Evolutionary conservation across 2,329 filamentous ascomycete species (phyloP).

Genomic region (Trichophyton rubrum): DNA sequence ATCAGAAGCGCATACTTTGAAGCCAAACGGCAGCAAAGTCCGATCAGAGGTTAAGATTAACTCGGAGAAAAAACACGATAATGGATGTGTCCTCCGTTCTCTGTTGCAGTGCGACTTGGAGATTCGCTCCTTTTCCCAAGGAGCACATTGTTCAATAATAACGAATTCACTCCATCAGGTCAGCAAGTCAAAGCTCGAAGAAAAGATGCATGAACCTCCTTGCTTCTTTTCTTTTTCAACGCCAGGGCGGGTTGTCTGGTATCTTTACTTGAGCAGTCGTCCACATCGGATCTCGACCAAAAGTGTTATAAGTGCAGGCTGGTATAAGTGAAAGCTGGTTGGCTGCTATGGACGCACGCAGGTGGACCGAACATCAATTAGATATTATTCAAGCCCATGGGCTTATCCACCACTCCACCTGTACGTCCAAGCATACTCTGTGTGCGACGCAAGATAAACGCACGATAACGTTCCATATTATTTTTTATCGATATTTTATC

Average conservation of each 20-base stretch:
- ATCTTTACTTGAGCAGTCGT: background rate
- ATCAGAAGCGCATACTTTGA: background rate
- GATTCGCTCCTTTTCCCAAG: background rate
- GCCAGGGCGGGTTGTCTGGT: background rate
- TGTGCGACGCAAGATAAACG: background rate
- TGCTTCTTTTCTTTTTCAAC: background rate
- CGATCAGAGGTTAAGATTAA: conserved; percentile 1
- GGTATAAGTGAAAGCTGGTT: background rate
- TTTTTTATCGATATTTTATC: background rate
- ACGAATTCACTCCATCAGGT: background rate
- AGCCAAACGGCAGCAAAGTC: background rate
- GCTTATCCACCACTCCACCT: background rate
- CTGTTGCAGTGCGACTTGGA: background rate
- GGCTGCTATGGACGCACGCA: background rate
- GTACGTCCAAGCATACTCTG: background rate
- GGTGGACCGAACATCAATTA: background rate
- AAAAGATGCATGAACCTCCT: background rate
- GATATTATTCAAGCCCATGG: background rate
- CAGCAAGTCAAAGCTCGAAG: background rate
- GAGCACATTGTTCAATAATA: background rate
- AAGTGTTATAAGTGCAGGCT: background rate
- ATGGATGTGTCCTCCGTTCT: background rate
- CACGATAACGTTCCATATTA: background rate
- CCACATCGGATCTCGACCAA: background rate
- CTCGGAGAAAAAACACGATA: background rate